A percentile compares a stretch with the other conserved stretches of the same genome.
These are phyloP conservation scores for Collybiopsis confluens DNA, from an alignment of 768 basidiomycete species.

Conservation along the genomic window DNA sequence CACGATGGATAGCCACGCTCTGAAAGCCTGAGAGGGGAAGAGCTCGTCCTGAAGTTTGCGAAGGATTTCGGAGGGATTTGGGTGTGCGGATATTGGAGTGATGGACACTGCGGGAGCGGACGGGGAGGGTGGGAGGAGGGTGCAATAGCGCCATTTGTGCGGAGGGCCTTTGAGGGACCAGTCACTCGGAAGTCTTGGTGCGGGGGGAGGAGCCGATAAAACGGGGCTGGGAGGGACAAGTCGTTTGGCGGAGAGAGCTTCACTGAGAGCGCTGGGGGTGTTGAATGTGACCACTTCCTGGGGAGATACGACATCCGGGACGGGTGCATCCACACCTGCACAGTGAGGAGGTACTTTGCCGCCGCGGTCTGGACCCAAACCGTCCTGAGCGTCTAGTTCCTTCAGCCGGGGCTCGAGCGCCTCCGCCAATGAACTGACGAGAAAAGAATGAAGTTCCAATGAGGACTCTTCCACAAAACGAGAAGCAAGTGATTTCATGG, in stretches of 20 bases:
- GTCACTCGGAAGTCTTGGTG: slow-evolving; percentile 19
- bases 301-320: not conserved
- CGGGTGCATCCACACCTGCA: slow-evolving; percentile 8
- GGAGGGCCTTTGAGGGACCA: slow-evolving; percentile 87
- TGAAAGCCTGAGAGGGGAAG: slow-evolving; percentile 77
- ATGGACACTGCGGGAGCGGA: slow-evolving; percentile 41
- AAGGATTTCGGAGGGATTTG: slow-evolving; percentile 55
- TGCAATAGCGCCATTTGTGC: slow-evolving; percentile 91
- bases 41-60: slow-evolving; percentile 71
- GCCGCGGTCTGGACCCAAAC: slow-evolving; percentile 49
- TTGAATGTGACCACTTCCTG: not conserved
- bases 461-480: slow-evolving; percentile 86
- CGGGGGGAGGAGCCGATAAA: not conserved
- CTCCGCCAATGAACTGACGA: slow-evolving; percentile 61
- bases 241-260: not conserved
- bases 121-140: slow-evolving; percentile 40
- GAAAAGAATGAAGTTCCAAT: slow-evolving; percentile 86
- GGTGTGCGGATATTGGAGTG: slow-evolving; percentile 47
- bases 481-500: slow-evolving; percentile 71
- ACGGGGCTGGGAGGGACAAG: not conserved
- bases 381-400: slow-evolving; percentile 61
- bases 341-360: slow-evolving; percentile 59
- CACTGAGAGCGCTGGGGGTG: not conserved
- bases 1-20: slow-evolving; percentile 82
- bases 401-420: slow-evolving; percentile 63